These are phyloP conservation scores for Suhomyces kunorum DNA, from an alignment of 1,139 yeast genomes.

Conservation along the genomic window DNA sequence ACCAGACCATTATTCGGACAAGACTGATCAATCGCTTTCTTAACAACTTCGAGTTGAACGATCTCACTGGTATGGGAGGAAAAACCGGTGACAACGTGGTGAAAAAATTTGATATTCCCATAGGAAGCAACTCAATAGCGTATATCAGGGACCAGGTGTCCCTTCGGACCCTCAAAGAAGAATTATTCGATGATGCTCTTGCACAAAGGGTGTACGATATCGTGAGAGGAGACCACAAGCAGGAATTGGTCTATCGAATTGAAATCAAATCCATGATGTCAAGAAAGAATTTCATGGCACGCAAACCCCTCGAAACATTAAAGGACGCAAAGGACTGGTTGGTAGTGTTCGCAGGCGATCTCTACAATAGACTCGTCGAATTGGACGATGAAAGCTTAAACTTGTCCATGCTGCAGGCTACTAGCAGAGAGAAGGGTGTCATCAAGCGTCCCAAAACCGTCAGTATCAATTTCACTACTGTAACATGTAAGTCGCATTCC, in stretches of 20 bases:
- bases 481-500: slow-evolving; percentile 33
- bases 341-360: slow-evolving; percentile 78
- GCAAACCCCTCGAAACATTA: slow-evolving; percentile 51
- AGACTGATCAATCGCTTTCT: slow-evolving; percentile 53
- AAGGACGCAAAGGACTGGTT: slow-evolving; percentile 78
- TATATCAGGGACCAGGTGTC: slow-evolving; percentile 51
- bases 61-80: slow-evolving; percentile 92
- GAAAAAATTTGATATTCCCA: slow-evolving; percentile 46
- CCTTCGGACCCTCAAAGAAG: slow-evolving; percentile 33
- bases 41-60: slow-evolving; percentile 61
- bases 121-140: slow-evolving; percentile 40
- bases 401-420: slow-evolving; percentile 28
- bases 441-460: slow-evolving; percentile 56
- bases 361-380: slow-evolving; percentile 69
- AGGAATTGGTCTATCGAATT: slow-evolving; percentile 57
- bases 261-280: slow-evolving; percentile 87
- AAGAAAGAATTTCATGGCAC: slow-evolving; percentile 67
- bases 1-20: slow-evolving; percentile 72
- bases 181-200: slow-evolving; percentile 40
- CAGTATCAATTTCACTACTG: slow-evolving; percentile 36
- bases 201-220: slow-evolving; percentile 56
- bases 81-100: slow-evolving; percentile 70
- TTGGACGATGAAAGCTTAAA: slow-evolving; percentile 65
- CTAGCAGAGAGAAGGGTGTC: slow-evolving; percentile 24
- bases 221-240: slow-evolving; percentile 61